Conservation (phyloP, 495 filamentous ascomycete genomes). For the Pyrenopolyporus hunteri region DNA sequence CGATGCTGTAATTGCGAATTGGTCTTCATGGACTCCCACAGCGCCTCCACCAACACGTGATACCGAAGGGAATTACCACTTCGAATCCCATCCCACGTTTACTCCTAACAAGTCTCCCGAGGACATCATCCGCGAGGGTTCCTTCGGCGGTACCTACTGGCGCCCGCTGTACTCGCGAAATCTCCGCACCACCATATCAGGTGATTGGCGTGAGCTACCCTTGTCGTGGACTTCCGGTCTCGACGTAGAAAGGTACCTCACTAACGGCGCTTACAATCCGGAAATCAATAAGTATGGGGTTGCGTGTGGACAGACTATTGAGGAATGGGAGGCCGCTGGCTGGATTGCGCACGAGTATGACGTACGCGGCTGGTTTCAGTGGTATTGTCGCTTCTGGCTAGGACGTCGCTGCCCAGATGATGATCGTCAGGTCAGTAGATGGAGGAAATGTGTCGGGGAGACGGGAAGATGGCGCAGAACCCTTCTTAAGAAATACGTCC, state of each 20-base stretch:
- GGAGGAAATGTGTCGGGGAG: slow-evolving; percentile 55
- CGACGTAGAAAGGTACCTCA: slow-evolving; percentile 44
- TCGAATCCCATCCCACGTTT: slow-evolving; percentile 48
- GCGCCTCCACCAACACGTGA: slow-evolving; percentile 48
- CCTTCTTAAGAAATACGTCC: slow-evolving; percentile 53
- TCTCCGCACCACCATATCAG: slow-evolving; percentile 46
- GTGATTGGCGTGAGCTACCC: slow-evolving; percentile 53
- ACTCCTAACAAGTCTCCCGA: slow-evolving; percentile 57
- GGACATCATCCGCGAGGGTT: slow-evolving; percentile 54
- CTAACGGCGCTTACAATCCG: slow-evolving; percentile 45
- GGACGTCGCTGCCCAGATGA: slow-evolving; percentile 57
- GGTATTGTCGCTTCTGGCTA: slow-evolving; percentile 57
- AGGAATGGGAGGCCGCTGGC: slow-evolving; percentile 57
- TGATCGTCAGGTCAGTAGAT: slow-evolving; percentile 53
- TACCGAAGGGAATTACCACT: slow-evolving; percentile 47
- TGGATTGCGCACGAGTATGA: slow-evolving; percentile 56
- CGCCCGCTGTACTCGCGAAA: slow-evolving; percentile 48
- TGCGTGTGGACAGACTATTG: slow-evolving; percentile 54
- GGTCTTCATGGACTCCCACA: slow-evolving; percentile 49
- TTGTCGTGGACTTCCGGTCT: slow-evolving; percentile 47
- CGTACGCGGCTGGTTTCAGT: slow-evolving; percentile 59
- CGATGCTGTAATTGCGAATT: slow-evolving; percentile 42
- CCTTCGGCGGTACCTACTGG: slow-evolving; percentile 57
- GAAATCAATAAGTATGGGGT: slow-evolving; percentile 57
- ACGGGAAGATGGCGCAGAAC: slow-evolving; percentile 53